These are phyloP conservation scores for Sugiyamaella sp. DNA, from an alignment of 1,139 yeast genomes.

Conservation along the genomic window DNA sequence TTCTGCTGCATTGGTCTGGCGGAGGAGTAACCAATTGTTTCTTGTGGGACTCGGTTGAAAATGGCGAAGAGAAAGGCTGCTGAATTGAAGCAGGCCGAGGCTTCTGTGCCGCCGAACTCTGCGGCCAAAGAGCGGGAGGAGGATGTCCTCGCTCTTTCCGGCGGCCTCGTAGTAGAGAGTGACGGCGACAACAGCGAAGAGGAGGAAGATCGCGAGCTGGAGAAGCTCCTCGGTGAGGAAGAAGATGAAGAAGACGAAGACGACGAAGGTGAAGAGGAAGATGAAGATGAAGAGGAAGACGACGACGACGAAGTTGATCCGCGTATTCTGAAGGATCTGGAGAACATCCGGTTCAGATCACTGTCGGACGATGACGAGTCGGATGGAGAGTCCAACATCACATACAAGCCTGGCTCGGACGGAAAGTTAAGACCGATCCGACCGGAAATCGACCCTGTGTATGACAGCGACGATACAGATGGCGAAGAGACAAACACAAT, in stretches of 20 bases:
- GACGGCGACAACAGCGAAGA: constrained; percentile 31
- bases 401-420: constrained; percentile 57
- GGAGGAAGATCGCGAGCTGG: constrained; percentile 33
- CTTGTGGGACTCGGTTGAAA: background rate
- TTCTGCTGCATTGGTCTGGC: constrained; percentile 1
- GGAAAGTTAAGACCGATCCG: constrained; percentile 74
- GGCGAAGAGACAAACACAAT: constrained; percentile 83
- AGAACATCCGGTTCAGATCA: constrained; percentile 28
- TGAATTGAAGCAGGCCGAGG: constrained; percentile 20
- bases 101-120: constrained; percentile 4
- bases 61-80: constrained; percentile 30
- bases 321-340: constrained; percentile 28
- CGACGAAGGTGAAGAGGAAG: constrained; percentile 28
- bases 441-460: constrained; percentile 90
- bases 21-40: background rate
- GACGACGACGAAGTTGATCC: constrained; percentile 31
- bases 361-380: constrained; percentile 26
- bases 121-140: constrained; percentile 26
- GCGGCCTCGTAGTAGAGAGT: constrained; percentile 22
- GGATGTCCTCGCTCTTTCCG: constrained; percentile 25
- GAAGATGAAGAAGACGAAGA: constrained; percentile 31
- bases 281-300: constrained; percentile 35
- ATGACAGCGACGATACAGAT: constrained; percentile 93
- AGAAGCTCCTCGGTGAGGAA: constrained; percentile 30
- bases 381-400: constrained; percentile 34